Base-by-base conservation (phyloP, 768 basidiomycete species). In the Leccinum uliginosum region DNA sequence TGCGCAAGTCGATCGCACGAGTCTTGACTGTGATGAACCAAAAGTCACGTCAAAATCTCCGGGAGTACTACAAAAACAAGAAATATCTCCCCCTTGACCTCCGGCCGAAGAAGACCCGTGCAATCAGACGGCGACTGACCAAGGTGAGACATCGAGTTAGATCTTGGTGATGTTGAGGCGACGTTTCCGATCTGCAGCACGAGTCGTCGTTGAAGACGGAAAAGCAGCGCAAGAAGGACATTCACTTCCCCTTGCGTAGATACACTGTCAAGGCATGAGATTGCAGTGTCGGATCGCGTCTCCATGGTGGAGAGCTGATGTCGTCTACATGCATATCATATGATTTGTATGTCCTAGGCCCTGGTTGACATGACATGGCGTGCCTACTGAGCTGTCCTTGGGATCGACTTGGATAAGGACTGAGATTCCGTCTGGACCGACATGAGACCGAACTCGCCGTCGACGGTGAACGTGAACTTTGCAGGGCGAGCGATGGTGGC, bases 21-120 rank as follows among this genome's bases (percentile, higher is more conserved):
- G 95, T 98, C 64, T 75, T 98, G 78, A 99, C 97, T 45, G 94
- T 98, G 67, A 96, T 89, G 82, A 98, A 97, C 88, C 90, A 93
- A 74, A 99, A 99, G 78, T 86, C 88, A 65, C 91, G 96, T 65
- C 89, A 93, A 80, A 93, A 94, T 78, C 85, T 97, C 64, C 91
- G 93, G 55, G 95, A 98, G 75, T 93, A 86, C 81, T 98, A 98
- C 91, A 96, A 96, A 83, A 78, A 80, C 75, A 96, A 96, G 86
- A 95, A 92, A 73, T 91, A 91, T 78, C 79, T 91, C 63, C 97
- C 97, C 61, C 93, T 98, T 64, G 97, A 99, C 81, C 89, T 99
- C 71, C 91, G 97, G 64, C 75, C 85, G 63, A 99, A 98, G 89
- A 95, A 89, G 87, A 99, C 97, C 61, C 89, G 97, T 66, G 97